Evolutionary conservation across 2,329 filamentous ascomycete genomes (phyloP), one percentile per base, ranked within the genome.

Genomic region (Paracoccidioides brasiliensis): DNA sequence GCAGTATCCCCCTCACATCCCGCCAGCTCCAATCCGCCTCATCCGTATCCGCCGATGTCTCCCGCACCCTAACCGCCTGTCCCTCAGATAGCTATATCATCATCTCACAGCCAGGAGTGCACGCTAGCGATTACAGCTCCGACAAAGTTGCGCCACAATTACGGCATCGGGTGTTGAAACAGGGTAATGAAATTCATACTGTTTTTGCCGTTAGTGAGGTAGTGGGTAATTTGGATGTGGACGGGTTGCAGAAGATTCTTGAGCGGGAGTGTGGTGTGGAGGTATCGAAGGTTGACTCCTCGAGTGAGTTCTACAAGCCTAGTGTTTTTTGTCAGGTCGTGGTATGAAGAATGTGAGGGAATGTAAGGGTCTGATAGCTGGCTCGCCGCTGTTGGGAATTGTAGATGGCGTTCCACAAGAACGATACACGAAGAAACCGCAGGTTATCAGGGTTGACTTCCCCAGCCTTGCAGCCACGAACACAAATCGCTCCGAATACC

Each of bases 51-150:
- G 64, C 70, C 15, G 67, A 73, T 42, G 56, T 80, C 12, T 68
- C 68, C 51, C 67, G 68, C 15, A 69, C 70, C 33, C 79, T 95
- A 32, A 74, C 76, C 42, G 70, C 72, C 54, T 95, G 89, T 70
- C 84, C 85, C 2, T 89, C 86, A 22, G 78, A 83, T 52, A 80
- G 80, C 62, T 95, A 95, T 72, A 74, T 94, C 56, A 69, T 96
- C 61, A 79, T 94, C 58, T 81, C 82, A 35, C 89, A 95, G 67
- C 83, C 86, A 9, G 85, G 86, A 61, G 77, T 90, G 56, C 82
- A 84, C 62, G 79, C 82, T 44, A 75, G 77, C 59, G 88, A 95
- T 69, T 83, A 91, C 64, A 72, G 74, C 61, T 72, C 74, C 63
- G 67, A 71, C 70, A 66, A 70, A 66, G 72, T 74, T 59, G 76